Evolutionary conservation across 1,139 yeast genomes (phyloP).

Genomic region (Hyphopichia khmerensis): DNA sequence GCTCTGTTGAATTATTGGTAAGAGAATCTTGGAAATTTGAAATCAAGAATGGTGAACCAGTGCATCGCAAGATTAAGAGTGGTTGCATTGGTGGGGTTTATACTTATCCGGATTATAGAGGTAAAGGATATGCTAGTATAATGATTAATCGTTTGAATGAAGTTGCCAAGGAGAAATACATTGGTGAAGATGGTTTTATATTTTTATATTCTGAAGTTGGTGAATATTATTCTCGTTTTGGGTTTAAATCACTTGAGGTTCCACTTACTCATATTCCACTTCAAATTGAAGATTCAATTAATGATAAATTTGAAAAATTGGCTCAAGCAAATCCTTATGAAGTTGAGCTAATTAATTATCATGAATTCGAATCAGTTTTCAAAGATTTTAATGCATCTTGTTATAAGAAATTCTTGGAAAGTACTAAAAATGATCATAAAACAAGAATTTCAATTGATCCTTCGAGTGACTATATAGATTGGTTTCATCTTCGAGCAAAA

Average conservation of each 20-base stretch:
- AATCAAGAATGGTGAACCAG: slow-evolving; percentile 14
- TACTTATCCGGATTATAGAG: slow-evolving; percentile 56
- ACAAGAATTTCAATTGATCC: slow-evolving; percentile 32
- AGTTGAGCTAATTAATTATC: slow-evolving; percentile 24
- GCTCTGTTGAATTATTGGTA: slow-evolving; percentile 40
- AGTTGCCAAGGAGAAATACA: slow-evolving; percentile 16
- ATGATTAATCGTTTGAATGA: slow-evolving; percentile 54
- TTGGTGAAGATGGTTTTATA: slow-evolving; percentile 42
- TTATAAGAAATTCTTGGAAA: slow-evolving; percentile 13
- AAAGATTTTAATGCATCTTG: slow-evolving; percentile 20
- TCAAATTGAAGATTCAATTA: neutral
- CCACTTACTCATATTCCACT: slow-evolving; percentile 31
- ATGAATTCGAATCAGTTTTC: slow-evolving; percentile 30
- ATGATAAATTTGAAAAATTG: slow-evolving; percentile 5
- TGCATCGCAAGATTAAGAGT: slow-evolving; percentile 28
- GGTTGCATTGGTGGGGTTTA: slow-evolving; percentile 67
- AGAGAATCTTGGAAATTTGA: slow-evolving; percentile 23
- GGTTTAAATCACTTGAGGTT: slow-evolving; percentile 53
- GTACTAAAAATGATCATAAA: slow-evolving; percentile 24
- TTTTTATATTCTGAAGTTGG: slow-evolving; percentile 74
- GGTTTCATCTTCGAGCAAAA: slow-evolving; percentile 47
- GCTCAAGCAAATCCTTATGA: slow-evolving; percentile 22
- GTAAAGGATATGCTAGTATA: slow-evolving; percentile 60
- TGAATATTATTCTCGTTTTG: slow-evolving; percentile 58
- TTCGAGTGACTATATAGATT: slow-evolving; percentile 32